Evolutionary conservation across 257 asterid species (phyloP), one percentile per base, ranked within the genome.

Genomic region (Capsicum chinense): DNA sequence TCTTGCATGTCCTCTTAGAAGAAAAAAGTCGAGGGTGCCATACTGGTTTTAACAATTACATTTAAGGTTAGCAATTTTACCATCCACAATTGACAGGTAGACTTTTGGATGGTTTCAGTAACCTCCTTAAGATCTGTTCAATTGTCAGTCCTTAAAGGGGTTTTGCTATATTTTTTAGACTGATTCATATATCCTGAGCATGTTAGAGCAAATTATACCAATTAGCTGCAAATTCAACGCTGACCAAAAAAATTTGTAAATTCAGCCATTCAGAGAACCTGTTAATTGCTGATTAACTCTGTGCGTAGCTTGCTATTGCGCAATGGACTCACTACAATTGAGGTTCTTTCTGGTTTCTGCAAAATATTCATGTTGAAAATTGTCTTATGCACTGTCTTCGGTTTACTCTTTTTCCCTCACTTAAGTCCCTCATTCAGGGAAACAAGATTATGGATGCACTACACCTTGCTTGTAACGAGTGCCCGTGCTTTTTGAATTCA

Each of bases 211-310:
- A 44, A 17, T 21, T 71, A 14, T 71, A 10, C 58, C 79, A 21
- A 13, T 67, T 16, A 16, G 9, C 9, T 70, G 16, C 9, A 17
- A 70, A 70, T 70, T 16, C 37, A 70, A 13, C 76, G 35, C 50
- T 7, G 9, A 5, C 74, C 48, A 35, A 67, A 14, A 67, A 14
- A 13, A 67, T 19, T 66, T 68, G 76, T 8, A 7, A 67, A 35
- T 67, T 67, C 3, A 35, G 33, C 56, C 47, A 70, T 70, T 70
- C 79, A 44, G 57, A 70, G 9, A 70, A 70, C 79, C 15, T 44
- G 56, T 70, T 70, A 70, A 70, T 9, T 70, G 79, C 56, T 69
- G 56, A 69, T 69, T 69, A 42, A 57, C 16, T 70, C 79, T 44
- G 57, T 70, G 37, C n/a, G 17, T n/a, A n/a, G 2, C 33, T 26